phyloP scores from a whole-genome alignment of 495 filamentous ascomycete genomes.

The Daldinia vernicosa region DNA sequence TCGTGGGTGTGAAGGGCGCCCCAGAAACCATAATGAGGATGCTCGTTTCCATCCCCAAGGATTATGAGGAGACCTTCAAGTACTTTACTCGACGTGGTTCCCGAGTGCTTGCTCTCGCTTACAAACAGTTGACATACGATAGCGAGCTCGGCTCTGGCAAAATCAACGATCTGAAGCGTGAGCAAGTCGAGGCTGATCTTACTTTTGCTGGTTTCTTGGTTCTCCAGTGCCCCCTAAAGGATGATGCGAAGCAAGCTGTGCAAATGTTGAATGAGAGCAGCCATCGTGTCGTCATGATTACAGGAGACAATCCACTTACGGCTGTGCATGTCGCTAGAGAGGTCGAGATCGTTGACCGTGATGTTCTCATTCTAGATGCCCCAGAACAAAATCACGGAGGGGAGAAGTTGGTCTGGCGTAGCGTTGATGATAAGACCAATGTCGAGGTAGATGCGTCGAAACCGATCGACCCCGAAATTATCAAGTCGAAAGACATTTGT shows the following conservation, averaged over 20 bases:
- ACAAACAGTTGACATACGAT: conserved; percentile 85
- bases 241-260: conserved; percentile 91
- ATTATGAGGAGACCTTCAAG: conserved; percentile 99
- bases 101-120: conserved; percentile 90
- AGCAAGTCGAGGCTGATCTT: conserved; percentile 86
- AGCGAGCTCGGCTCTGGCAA: conserved; percentile 79
- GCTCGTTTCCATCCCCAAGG: conserved; percentile 79
- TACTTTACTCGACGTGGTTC: conserved; percentile 95
- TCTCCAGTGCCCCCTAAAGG: conserved; percentile 93
- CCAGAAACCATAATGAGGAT: conserved; percentile 96
- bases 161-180: conserved; percentile 91
- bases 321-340: conserved; percentile 94
- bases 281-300: conserved; percentile 99
- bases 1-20: conserved; percentile 95
- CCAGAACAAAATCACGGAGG: conserved; percentile 89
- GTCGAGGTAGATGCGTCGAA: conserved; percentile 88
- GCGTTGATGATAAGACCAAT: conserved; percentile 87
- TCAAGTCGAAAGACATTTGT: conserved; percentile 90
- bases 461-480: conserved; percentile 80
- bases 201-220: conserved; percentile 95
- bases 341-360: conserved; percentile 97
- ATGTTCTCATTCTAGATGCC: conserved; percentile 92
- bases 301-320: conserved; percentile 96
- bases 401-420: conserved; percentile 89
- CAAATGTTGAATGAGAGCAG: conserved; percentile 99